Base-by-base conservation (phyloP, 306 rosid genomes). In the Trichosanthes cucumerina region DNA sequence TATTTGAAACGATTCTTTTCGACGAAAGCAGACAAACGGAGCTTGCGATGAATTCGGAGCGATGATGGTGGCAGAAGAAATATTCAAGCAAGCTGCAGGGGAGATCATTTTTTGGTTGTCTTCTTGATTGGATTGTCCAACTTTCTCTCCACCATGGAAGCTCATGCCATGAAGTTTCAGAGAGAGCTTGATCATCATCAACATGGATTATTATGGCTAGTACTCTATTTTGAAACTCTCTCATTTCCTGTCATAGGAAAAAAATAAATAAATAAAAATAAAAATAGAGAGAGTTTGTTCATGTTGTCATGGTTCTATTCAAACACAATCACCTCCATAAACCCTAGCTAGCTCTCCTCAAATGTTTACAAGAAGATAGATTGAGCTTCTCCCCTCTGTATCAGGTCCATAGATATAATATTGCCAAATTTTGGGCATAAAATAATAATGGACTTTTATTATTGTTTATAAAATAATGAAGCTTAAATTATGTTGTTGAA, bases 31-130 rank as follows among this genome's bases (percentile, higher is more conserved):
- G 96, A 80, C 66, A 41, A 84, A 74, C 1, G 38, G 80, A 69
- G 59, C 41, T 57, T 39, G 77, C 11, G 83, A 83, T 41, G 83
- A 66, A 78, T 60, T 75, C 14, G 23, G 77, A 23, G 81, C 79
- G 9, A 70, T 56, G 12, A 80, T 78, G 44, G 49, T 81, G 4
- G 81, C 64, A 7, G 81, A 66, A n/a, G 88, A 83, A 26, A 79
- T 71, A 47, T 83, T 81, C 86, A 85, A 63, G 77, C 86, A 84
- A 69, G 97, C 90, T 11, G 89, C 89, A 0, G 79, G 31, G 15
- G 97, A 93, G 81, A 87, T 93, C 44, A 78, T 65, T 39, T 7
- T 78, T 0, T 82, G 81, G 85, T 43, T 87, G 18, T 59, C 85
- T 63, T 79, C 83, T 9, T 83, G 60, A 80, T 75, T 24, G 12